Evolutionary conservation across 2,329 filamentous ascomycete species (phyloP).

Genomic region (Dendrostoma leiphaemia): DNA sequence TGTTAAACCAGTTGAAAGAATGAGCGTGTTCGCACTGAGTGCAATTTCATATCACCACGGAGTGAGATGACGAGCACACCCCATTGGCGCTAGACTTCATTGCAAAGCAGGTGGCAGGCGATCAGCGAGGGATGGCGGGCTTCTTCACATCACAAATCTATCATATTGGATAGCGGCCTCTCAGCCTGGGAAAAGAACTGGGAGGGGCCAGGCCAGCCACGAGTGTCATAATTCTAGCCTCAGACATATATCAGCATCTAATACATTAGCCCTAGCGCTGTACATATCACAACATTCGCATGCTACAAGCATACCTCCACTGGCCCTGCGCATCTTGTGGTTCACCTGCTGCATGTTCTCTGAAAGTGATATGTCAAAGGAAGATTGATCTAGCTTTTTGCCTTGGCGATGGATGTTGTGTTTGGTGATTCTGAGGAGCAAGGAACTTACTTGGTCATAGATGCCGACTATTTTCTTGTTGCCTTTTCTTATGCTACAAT

Average conservation of each 20-base stretch:
- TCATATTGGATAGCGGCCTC: neutral
- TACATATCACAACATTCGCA: neutral
- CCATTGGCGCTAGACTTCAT: neutral
- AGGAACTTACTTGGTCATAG: too few relatives aligned
- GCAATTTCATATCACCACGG: neutral
- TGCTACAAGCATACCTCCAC: neutral
- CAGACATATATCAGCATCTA: conserved; percentile 16
- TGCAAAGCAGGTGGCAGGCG: neutral
- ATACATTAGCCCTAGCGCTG: conserved; percentile 13
- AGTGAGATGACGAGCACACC: neutral
- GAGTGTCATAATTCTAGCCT: conserved; percentile 9
- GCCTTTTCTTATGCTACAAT: too few relatives aligned
- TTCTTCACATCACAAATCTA: neutral
- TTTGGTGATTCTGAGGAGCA: too few relatives aligned
- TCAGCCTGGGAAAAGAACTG: neutral
- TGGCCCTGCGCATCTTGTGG: too few relatives aligned
- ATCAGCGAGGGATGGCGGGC: neutral
- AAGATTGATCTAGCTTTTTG: too few relatives aligned
- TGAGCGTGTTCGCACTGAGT: neutral
- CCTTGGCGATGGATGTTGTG: too few relatives aligned
- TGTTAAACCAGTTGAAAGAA: neutral
- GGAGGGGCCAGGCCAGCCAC: neutral
- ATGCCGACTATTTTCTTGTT: too few relatives aligned
- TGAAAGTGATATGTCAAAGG: too few relatives aligned
- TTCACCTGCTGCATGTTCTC: too few relatives aligned